Evolutionary conservation across 257 asterid genomes (phyloP).

Genomic region (Rubia yunnanensis): DNA sequence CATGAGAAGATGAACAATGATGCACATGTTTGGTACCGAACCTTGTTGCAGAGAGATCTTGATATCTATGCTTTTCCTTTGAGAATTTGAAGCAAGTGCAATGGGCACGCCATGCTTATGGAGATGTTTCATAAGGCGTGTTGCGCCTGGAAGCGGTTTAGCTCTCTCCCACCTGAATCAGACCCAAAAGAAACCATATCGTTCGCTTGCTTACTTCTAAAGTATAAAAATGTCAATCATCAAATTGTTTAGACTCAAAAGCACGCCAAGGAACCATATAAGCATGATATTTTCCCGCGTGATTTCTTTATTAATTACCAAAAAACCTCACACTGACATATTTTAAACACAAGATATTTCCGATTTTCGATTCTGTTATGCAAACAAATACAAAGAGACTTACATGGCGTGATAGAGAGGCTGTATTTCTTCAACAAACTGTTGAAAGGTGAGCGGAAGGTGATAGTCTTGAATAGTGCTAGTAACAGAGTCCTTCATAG

Average conservation of each 20-base stretch:
- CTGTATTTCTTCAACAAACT: conserved; percentile 39
- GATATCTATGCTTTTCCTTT: conserved; percentile 42
- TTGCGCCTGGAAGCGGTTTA: conserved; percentile 82
- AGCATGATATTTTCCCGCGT: no score
- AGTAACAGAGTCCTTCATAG: conserved; percentile 37
- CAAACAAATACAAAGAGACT: conserved; percentile 17
- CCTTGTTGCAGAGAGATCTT: conserved; percentile 64
- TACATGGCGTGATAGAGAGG: conserved; percentile 74
- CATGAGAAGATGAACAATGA: background rate
- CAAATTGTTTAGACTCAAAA: background rate
- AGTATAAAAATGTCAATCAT: background rate
- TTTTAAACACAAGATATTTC: background rate
- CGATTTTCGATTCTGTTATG: background rate
- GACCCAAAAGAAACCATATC: background rate
- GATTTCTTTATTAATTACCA: background rate
- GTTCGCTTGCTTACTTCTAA: background rate
- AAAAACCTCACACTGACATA: background rate
- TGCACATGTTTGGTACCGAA: conserved; percentile 8
- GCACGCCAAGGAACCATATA: no score
- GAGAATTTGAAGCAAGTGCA: conserved; percentile 80
- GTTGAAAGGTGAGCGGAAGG: conserved; percentile 64
- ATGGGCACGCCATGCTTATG: conserved; percentile 56
- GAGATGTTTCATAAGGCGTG: conserved; percentile 71
- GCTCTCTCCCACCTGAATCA: conserved; percentile 55
- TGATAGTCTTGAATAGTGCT: conserved; percentile 51